Evolutionary conservation across 768 basidiomycete genomes (phyloP).

Genomic region (Lactifluus subvellereus): DNA sequence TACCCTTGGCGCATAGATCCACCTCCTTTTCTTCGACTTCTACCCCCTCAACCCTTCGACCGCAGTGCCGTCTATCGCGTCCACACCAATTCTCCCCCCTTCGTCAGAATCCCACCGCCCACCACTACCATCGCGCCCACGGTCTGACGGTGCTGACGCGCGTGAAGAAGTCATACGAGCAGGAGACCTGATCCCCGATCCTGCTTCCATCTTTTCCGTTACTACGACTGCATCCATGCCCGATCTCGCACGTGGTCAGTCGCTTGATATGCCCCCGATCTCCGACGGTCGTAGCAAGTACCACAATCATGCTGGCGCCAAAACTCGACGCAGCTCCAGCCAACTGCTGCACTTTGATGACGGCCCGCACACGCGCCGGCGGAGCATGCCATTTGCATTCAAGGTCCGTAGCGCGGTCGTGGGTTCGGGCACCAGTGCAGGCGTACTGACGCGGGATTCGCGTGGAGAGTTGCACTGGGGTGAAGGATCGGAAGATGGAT

Average conservation of each 20-base stretch:
- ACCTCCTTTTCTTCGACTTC: not conserved
- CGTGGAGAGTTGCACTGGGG: not conserved
- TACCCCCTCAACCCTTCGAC: not conserved
- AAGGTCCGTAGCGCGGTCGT: not conserved
- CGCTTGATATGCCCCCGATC: slow-evolving; percentile 11
- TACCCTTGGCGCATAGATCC: not conserved
- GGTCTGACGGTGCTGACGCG: too few relatives aligned
- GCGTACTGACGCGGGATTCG: not conserved
- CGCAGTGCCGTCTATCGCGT: not conserved
- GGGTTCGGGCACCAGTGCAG: not conserved
- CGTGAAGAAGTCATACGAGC: not conserved
- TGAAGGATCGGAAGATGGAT: not conserved
- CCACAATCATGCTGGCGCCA: not conserved
- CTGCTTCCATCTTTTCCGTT: slow-evolving; percentile 2
- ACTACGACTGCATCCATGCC: not conserved
- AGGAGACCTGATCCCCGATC: slow-evolving; percentile 3
- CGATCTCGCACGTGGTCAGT: slow-evolving; percentile 9
- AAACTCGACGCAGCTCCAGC: slow-evolving; percentile 15
- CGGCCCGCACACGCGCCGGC: slow-evolving; percentile 6
- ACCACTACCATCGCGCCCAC: not conserved
- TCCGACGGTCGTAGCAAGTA: not conserved
- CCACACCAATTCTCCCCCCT: not conserved
- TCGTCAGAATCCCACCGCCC: not conserved
- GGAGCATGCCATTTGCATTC: not conserved
- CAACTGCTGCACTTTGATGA: slow-evolving; percentile 4